These are phyloP conservation scores for Anthracocystis setariae DNA, from an alignment of 1,284 basidiomycete genomes.

Conservation along the genomic window DNA sequence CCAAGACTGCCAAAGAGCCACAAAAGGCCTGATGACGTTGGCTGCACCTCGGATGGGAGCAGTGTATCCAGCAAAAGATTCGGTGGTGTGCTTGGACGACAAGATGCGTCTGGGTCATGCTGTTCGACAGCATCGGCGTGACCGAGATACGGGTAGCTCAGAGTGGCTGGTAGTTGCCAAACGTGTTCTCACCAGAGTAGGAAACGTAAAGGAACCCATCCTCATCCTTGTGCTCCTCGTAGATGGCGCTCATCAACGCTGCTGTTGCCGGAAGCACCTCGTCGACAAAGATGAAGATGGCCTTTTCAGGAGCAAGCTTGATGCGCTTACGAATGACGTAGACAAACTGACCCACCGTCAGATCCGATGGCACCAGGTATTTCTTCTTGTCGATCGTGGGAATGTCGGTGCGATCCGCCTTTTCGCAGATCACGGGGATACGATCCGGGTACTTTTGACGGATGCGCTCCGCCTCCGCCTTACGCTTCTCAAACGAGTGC, in stretches of 20 bases:
- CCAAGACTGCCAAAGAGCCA: no score
- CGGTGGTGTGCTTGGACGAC: not conserved
- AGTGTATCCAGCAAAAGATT: no score
- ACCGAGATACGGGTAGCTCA: not conserved
- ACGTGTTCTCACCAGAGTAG: slow-evolving; percentile 66
- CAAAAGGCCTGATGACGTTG: no score
- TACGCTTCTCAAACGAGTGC: slow-evolving; percentile 99
- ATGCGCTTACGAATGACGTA: slow-evolving; percentile 99
- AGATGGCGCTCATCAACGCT: slow-evolving; percentile 97
- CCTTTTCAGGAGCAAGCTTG: slow-evolving; percentile 99
- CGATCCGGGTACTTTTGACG: slow-evolving; percentile 98
- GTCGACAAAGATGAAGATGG: slow-evolving; percentile 73
- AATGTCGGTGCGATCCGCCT: slow-evolving; percentile 98
- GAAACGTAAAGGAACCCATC: slow-evolving; percentile 66
- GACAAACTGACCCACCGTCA: slow-evolving; percentile 93
- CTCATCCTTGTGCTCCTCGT: slow-evolving; percentile 84
- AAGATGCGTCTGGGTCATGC: no score
- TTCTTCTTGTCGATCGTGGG: slow-evolving; percentile 99
- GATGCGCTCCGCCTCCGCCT: slow-evolving; percentile 93
- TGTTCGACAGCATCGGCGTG: no score
- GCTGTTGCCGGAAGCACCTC: slow-evolving; percentile 98
- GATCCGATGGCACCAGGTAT: slow-evolving; percentile 98
- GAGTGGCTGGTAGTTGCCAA: slow-evolving; percentile 21
- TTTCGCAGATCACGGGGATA: slow-evolving; percentile 99
- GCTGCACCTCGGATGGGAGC: no score